Conservation (phyloP, 441 rosid species). For the Gossypium laxum region DNA sequence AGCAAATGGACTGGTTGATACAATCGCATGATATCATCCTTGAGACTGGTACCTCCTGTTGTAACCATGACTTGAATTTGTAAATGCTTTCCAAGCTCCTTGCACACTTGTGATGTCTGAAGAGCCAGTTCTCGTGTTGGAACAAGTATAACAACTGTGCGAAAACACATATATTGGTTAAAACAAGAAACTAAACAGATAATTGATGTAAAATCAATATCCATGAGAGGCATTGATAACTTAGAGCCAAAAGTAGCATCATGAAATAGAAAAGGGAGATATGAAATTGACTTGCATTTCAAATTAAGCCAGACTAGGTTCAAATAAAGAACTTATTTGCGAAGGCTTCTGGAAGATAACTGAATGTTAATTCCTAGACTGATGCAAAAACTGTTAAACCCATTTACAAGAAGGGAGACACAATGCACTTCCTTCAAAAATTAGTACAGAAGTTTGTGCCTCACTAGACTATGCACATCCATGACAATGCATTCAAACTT, state of each 20-base stretch:
- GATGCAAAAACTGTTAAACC: no score
- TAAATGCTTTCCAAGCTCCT: constrained; percentile 93
- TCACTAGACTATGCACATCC: background rate
- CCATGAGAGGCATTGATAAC: no score
- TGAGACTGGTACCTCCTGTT: constrained; percentile 92
- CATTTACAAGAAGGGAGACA: no score
- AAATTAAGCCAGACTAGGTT: no score
- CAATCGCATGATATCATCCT: constrained; percentile 96
- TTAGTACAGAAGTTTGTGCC: background rate
- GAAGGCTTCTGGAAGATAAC: no score
- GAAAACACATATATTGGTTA: constrained; percentile 6
- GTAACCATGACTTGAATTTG: constrained; percentile 95
- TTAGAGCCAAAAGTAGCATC: background rate
- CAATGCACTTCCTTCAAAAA: no score
- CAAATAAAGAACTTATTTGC: no score
- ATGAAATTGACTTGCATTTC: no score
- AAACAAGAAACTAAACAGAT: background rate
- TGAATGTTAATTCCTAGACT: no score
- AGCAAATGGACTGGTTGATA: constrained; percentile 92
- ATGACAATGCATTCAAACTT: background rate
- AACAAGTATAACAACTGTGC: constrained; percentile 81
- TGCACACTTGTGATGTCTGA: constrained; percentile 95
- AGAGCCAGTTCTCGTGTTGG: constrained; percentile 94
- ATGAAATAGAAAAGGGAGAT: background rate
- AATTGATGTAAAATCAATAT: background rate